phyloP scores from a whole-genome alignment of 2,329 filamentous ascomycete species.

The Nannizziopsis arthrosporioides region DNA sequence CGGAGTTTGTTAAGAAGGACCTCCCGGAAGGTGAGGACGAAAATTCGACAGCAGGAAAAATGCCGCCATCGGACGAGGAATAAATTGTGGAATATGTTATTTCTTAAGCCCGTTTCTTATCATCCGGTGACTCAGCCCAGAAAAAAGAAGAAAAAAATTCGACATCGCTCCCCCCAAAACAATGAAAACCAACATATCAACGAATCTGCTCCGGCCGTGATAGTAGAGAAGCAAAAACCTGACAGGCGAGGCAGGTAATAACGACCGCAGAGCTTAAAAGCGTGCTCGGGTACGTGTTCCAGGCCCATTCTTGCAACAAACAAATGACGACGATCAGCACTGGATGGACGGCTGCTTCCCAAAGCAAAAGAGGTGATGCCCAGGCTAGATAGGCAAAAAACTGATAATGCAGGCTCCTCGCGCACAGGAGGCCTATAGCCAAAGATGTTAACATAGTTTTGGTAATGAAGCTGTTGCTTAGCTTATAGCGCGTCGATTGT shows the following conservation, averaged over 20 bases:
- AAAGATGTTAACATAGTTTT: constrained; percentile 67
- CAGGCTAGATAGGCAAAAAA: constrained; percentile 89
- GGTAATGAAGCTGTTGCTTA: constrained; percentile 63
- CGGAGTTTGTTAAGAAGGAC: constrained; percentile 60
- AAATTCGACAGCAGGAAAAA: constrained; percentile 68
- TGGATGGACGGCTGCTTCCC: constrained; percentile 61
- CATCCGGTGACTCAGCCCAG: no score
- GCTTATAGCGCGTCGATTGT: constrained; percentile 42
- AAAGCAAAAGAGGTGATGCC: constrained; percentile 77
- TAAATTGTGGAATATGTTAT: background rate
- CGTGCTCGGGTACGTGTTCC: constrained; percentile 87
- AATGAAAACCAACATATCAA: background rate
- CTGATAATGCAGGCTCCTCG: constrained; percentile 83
- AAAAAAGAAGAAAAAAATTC: no score
- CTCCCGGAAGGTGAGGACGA: constrained; percentile 62
- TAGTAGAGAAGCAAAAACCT: constrained; percentile 47
- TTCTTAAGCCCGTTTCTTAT: no score
- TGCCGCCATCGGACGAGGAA: constrained; percentile 59
- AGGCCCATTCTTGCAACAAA: constrained; percentile 76
- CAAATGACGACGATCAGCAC: constrained; percentile 57
- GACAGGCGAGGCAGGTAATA: constrained; percentile 57
- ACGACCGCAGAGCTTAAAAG: constrained; percentile 52
- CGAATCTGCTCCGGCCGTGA: no score
- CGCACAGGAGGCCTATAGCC: constrained; percentile 69
- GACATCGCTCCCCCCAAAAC: background rate